A percentile compares a stretch with the other conserved stretches of the same genome.
phyloP scores from a whole-genome alignment of 169 alveolate species.

The Hepatocystis sp. region DNA sequence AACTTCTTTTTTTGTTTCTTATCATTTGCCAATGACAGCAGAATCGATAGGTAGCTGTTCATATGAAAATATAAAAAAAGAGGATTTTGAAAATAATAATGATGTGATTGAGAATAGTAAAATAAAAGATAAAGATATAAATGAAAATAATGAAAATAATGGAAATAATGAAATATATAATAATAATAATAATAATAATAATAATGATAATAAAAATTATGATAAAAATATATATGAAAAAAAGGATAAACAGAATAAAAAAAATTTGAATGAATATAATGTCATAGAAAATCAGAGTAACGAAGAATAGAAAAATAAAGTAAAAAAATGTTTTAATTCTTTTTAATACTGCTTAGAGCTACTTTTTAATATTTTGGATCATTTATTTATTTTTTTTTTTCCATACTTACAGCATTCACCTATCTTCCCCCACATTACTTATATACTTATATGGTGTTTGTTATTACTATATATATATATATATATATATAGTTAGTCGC shows the following conservation, averaged over 20 bases:
- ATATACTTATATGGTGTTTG: too few species aligned
- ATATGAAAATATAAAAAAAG: constrained; percentile 14
- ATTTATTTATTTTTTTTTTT: too few species aligned
- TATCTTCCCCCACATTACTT: too few species aligned
- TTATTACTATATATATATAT: too few species aligned
- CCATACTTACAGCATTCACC: too few species aligned
- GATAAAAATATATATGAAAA: constrained; percentile 13
- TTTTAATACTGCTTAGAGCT: background rate
- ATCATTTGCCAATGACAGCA: constrained; percentile 63
- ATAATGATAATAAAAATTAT: background rate
- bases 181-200: background rate
- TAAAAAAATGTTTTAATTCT: background rate
- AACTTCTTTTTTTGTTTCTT: constrained; percentile 61
- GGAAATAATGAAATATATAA: background rate
- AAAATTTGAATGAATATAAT: constrained; percentile 14
- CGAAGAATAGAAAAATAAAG: constrained; percentile 1
- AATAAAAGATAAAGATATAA: background rate
- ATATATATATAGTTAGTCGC: too few species aligned
- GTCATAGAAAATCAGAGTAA: constrained; percentile 10
- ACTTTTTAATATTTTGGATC: background rate
- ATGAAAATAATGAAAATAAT: background rate
- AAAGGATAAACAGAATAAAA: too few species aligned
- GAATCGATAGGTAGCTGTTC: constrained; percentile 26
- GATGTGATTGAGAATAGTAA: background rate
- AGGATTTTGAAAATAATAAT: constrained; percentile 2